Evolutionary conservation across 352 stramenopile species (phyloP), one percentile per base, ranked within the genome.

Genomic region (Phytophthora sp.): DNA sequence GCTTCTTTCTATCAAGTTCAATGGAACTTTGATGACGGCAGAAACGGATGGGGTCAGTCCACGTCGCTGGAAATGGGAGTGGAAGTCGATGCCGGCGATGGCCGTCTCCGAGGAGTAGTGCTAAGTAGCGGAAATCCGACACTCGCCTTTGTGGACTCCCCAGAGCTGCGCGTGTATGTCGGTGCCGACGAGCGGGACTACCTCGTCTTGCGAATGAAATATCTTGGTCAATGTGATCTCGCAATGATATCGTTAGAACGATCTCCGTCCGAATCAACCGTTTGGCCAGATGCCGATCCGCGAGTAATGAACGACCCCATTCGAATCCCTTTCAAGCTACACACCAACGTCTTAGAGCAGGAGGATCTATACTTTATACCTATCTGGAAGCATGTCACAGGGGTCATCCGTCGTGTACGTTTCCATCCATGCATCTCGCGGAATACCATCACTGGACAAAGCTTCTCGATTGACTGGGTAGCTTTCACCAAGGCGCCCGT

Each of bases 381-480:
- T 5, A 74, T 92, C 31, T 90, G 73, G 72, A 73, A 82, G 47
- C 73, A 90, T 52, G 65, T 88, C 45, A 81, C 76, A 3, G 82
- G 76, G 15, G 77, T 77, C 16, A 75, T 93, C 57, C 72, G 82
- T 27, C 80, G 82, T 38, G 66, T 91, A n/a, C 78, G 84, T 5
- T 74, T 92, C 30, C 72, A 90, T 31, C 84, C 80, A 38, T 90
- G 82, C 44, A 70, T 80, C 13, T 60, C 51, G n/a, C 61, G 20
- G 24, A 65, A 27, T 16, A 15, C 13, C 11, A 54, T 58, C 29
- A 82, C 74, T n/a, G 84, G 81, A 0, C 84, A 92, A 60, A 85
- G 74, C 36, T 88, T 92, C 50, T 75, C 83, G 4, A 69, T 92
- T 44, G 84, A 92, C 63, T 92, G 84, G 84, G 61, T 90, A 33